Percentiles rank a stretch among this genome's conserved stretches.
Conservation (phyloP, 2,329 filamentous ascomycete genomes). For the Zasmidium citrigriseum region DNA sequence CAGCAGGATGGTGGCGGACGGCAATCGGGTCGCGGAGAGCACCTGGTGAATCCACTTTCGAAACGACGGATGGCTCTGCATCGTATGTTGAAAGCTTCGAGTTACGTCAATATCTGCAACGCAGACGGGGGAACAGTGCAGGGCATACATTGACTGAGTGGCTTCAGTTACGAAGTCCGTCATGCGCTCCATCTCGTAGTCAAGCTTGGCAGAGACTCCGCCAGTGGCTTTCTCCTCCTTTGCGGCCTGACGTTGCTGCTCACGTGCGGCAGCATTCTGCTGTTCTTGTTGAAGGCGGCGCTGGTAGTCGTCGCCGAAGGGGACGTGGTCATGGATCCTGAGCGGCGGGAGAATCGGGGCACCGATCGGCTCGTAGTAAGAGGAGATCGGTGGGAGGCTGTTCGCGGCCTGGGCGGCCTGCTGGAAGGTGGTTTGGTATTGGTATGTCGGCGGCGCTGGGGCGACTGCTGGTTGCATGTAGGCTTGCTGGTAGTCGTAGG, state of each 20-base stretch:
- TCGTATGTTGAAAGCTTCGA: constrained; percentile 64
- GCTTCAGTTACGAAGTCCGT: constrained; percentile 92
- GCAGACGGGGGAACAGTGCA: constrained; percentile 56
- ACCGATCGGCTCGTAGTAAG: constrained; percentile 47
- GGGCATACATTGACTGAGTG: constrained; percentile 70
- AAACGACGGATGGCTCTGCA: constrained; percentile 69
- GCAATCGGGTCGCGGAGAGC: constrained; percentile 83
- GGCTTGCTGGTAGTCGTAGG: constrained; percentile 48
- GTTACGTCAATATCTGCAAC: constrained; percentile 63
- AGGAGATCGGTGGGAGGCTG: constrained; percentile 37
- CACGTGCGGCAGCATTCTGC: constrained; percentile 28
- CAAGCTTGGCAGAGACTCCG: constrained; percentile 88
- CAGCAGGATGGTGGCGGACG: constrained; percentile 86
- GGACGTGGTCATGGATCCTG: constrained; percentile 42
- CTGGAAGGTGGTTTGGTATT: constrained; percentile 33
- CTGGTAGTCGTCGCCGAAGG: constrained; percentile 41
- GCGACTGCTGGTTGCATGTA: constrained; percentile 43
- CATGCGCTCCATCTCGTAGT: constrained; percentile 97
- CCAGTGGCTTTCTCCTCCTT: constrained; percentile 72
- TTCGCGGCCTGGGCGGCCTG: constrained; percentile 30
- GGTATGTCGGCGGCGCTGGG: constrained; percentile 33
- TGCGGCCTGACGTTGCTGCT: constrained; percentile 40
- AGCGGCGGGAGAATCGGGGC: constrained; percentile 51
- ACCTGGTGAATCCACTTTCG: constrained; percentile 92
- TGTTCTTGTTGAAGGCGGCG: constrained; percentile 42